These are phyloP conservation scores for Jaenimonas drosophilae DNA, from an alignment of 208 protist species.

Conservation along the genomic window DNA sequence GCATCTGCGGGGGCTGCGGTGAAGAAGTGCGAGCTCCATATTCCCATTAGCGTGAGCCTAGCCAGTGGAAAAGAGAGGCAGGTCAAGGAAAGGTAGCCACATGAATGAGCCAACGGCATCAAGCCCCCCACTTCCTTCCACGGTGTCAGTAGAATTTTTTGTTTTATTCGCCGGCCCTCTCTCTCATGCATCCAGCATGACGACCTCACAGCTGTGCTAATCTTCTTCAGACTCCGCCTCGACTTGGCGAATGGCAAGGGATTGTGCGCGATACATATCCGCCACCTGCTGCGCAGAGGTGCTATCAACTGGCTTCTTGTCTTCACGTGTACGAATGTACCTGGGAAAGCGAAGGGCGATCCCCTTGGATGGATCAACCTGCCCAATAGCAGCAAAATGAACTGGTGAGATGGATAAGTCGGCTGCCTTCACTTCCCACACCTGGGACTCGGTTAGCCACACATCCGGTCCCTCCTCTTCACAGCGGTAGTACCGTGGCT, in stretches of 20 bases:
- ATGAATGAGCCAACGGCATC: too few relatives aligned
- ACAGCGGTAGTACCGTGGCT: conserved; percentile 76
- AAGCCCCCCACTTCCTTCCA: too few relatives aligned
- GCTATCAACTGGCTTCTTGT: conserved; percentile 94
- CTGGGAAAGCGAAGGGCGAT: conserved; percentile 98
- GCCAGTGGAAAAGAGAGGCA: too few relatives aligned
- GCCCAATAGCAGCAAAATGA: conserved; percentile 91
- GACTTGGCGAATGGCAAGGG: conserved; percentile 29
- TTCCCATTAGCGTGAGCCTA: too few relatives aligned
- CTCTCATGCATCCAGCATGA: too few relatives aligned
- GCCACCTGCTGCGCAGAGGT: conserved; percentile 91
- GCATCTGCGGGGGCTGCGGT: not conserved
- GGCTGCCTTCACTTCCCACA: conserved; percentile 99
- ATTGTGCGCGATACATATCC: conserved; percentile 85
- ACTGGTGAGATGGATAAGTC: conserved; percentile 97
- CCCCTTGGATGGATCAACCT: conserved; percentile 86
- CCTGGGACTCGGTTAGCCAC: conserved; percentile 93
- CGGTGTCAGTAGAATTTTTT: too few relatives aligned
- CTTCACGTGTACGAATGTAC: conserved; percentile 96
- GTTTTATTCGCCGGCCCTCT: too few relatives aligned
- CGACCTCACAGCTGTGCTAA: too few relatives aligned
- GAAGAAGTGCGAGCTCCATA: not conserved
- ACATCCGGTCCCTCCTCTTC: conserved; percentile 85
- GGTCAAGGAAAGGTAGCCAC: too few relatives aligned
- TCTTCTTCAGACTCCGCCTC: conserved; percentile 18